phyloP scores from a whole-genome alignment of 73 alveolate genomes.

The Tetrahymena borealis region DNA sequence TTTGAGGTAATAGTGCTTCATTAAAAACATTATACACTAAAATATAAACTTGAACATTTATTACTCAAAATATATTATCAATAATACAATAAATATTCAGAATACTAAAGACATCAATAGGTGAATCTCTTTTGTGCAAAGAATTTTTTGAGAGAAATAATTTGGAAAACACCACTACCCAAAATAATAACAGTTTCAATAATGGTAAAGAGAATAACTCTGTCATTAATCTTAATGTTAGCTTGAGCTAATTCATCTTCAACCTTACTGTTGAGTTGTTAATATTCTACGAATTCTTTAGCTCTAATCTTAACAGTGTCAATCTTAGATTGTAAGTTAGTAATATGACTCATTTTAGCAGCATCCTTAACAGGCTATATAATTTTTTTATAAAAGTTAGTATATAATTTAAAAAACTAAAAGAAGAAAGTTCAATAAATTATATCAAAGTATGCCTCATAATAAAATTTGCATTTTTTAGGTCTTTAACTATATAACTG shows the following conservation, averaged over 20 bases:
- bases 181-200: neutral
- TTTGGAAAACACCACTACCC: neutral
- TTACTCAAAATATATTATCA: neutral
- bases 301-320: neutral
- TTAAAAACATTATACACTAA: too few species aligned
- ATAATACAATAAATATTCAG: neutral
- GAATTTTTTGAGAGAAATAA: neutral
- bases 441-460: too few species aligned
- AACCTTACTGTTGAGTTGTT: neutral
- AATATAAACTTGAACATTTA: neutral
- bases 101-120: neutral
- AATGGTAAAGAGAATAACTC: neutral
- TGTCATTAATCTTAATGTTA: neutral
- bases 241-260: neutral
- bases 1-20: too few species aligned
- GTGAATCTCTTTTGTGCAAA: conserved; percentile 1
- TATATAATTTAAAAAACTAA: too few species aligned
- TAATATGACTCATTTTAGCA: neutral
- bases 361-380: neutral
- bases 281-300: neutral
- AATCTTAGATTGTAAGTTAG: neutral
- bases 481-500: too few species aligned
- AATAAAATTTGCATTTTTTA: too few species aligned
- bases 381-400: neutral
- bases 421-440: too few species aligned